phyloP scores from a whole-genome alignment of 2,329 filamentous ascomycete species.

The Microascus cirrosus region DNA sequence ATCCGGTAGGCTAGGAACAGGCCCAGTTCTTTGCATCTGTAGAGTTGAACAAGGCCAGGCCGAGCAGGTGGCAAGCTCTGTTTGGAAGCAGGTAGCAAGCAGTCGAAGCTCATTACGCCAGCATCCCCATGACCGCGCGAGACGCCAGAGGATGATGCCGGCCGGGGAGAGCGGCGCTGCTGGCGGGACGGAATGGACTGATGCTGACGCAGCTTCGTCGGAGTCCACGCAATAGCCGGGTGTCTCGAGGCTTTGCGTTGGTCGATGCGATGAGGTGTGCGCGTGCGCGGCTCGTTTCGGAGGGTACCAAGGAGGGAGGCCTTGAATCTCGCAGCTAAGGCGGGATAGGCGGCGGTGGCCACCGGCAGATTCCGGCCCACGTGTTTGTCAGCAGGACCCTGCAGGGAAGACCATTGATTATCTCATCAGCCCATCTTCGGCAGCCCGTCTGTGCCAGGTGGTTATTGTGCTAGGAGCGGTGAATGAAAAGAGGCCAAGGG shows the following conservation, averaged over 20 bases:
- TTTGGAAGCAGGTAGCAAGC: background rate
- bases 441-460: too few relatives aligned
- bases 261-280: background rate
- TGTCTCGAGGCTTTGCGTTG: background rate
- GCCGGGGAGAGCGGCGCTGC: background rate
- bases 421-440: background rate
- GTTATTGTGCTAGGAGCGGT: too few relatives aligned
- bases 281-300: background rate
- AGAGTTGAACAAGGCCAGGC: background rate
- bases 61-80: background rate
- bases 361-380: background rate
- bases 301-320: background rate
- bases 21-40: background rate
- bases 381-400: background rate
- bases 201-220: slow-evolving; percentile 1
- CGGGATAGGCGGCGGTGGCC: too few relatives aligned
- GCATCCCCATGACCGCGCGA: background rate
- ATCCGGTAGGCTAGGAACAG: background rate
- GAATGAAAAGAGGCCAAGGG: too few relatives aligned
- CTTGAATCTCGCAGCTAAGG: background rate
- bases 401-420: too few relatives aligned
- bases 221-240: background rate
- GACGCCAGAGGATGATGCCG: background rate
- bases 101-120: background rate
- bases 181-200: background rate